Evolutionary conservation across 106 monocot genomes (phyloP), one percentile per base, ranked within the genome.

Genomic region (Vanilla planifolia): DNA sequence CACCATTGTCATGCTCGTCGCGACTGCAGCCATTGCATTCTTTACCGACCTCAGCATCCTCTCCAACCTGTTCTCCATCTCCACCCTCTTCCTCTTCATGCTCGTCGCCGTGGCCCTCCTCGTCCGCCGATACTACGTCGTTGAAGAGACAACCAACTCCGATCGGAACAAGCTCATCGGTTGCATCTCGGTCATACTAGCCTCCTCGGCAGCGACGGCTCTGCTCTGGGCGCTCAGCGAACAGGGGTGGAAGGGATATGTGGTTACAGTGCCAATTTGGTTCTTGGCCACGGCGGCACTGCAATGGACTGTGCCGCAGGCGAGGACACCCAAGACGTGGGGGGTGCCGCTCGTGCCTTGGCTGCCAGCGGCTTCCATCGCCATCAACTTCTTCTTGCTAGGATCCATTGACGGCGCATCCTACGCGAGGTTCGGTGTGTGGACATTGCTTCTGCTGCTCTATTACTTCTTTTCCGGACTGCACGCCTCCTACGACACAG

Each of bases 81-180:
- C 79, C 65, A 91, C 91, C 19, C 82, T 91, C 15, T 91, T 91
- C 67, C 82, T 91, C 52, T 91, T 91, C 82, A 91, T 86, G 91
- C 76, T 91, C 14, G 85, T 91, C 30, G 85, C 85, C 22, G 48
- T 85, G 2, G 91, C 85, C 0, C 82, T 91, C 8, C 66, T 91
- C 8, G 85, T 86, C 15, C 79, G 91, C 0, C 67, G 91, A 3
- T 74, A 91, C 71, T 91, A 91, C 51, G 82, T 79, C 37, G 37
- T 5, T 6, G 52, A 26, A 9, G 23, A 9, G 23, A 23, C 52
- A 0, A 53, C 27, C 23, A 14, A 21, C 6, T 6, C 52, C 23
- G 14, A 53, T 13, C 6, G 19, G 24, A 53, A 21, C 23, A 53
- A 53, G 52, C 25, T 53, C 5, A 0, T 53, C 1, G 52, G 5